Evolutionary conservation across 2,329 filamentous ascomycete species (phyloP), one percentile per base, ranked within the genome.

Genomic region (Pseudocercospora fijiensis): DNA sequence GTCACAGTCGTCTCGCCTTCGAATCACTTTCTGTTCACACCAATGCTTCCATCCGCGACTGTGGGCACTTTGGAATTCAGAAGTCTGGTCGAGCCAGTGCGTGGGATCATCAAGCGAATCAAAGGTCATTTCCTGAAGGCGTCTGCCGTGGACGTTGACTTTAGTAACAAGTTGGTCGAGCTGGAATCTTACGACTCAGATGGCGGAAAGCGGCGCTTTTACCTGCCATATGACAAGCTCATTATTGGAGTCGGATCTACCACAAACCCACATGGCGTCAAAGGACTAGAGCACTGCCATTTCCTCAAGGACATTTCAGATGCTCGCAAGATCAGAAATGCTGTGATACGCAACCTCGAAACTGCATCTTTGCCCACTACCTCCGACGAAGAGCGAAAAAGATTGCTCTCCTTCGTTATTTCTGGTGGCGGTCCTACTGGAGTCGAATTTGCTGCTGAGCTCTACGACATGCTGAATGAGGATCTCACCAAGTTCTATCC

Each of bases 21-120:
- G 37, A 98, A 98, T 73, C 96, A 98, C 80, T 99, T 99, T 79
- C 81, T 99, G 30, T 99, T 99, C 78, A 99, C 95, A 1, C 95
- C 95, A 0, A 98, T 99, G 93, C 83, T 99, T 49, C 95, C 95
- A 1, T 96, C 92, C 33, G 96, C 95, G 7, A 99, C 96, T 0
- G 95, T 99, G 5, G 96, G 96, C 11, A 99, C 95, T 0, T 82
- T 99, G 30, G 94, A 96, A 74, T 81, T 98, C 72, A 85, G 94
- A 68, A 96, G 92, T 57, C 82, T 99, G 63, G 92, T 97, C 45
- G 95, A 99, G 77, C 95, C 95, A 0, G 91, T 99, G 65, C 87
- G 95, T 66, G 86, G 91, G 55, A 95, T 99, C 70, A 82, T 98
- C 20, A 81, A 85, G 60, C 84, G 88, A 60, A 86, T 96, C 24